Base-by-base conservation (phyloP, 2,329 filamentous ascomycete genomes). In the Fusarium euwallaceae region DNA sequence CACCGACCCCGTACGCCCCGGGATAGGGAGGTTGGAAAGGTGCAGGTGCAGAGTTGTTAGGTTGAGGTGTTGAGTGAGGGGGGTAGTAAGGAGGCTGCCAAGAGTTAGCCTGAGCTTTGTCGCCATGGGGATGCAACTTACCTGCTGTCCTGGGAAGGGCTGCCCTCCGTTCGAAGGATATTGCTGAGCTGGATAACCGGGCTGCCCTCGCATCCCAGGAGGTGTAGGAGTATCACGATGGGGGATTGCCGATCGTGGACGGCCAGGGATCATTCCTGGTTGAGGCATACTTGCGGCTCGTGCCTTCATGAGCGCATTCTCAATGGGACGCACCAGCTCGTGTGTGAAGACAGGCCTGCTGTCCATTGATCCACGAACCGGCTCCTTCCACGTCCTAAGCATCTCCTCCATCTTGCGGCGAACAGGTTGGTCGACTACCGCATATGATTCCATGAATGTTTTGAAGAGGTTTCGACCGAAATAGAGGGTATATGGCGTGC, bases 301-400 rank as follows among this genome's bases (percentile, higher is more conserved):
- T 16, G 94, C 95, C 83, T 97, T 98, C 82, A 97, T 94, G 69
- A 99, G 87, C 61, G 96, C 95, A 83, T 95, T 97, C 83, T 99
- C 97, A 76, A 99, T 98, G 51, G 94, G 94, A 62, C 93, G 91
- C 51, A 96, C 97, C 68, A 95, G 91, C 67, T 98, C 95, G 43
- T 91, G 89, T 32, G 95, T 91, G 81, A 99, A 99, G 61, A 99
- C 96, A 9, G 97, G 95, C 72, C 94, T 91, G n/a, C 92, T 92
- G 79, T 98, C 96, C 81, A 97, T 91, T 16, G 97, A 98, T 59
- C 96, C 97, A 2, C 96, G 95, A 16, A 98, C 95, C 3, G 97
- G 94, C 79, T 98, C 94, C 84, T 98, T 98, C 97, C 97, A 99
- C 1, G 97, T 99, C 83, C 94, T 95, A 77, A 99, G 88, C 93